These are phyloP conservation scores for Lyophyllum decastes DNA, from an alignment of 768 basidiomycete species.

Conservation along the genomic window DNA sequence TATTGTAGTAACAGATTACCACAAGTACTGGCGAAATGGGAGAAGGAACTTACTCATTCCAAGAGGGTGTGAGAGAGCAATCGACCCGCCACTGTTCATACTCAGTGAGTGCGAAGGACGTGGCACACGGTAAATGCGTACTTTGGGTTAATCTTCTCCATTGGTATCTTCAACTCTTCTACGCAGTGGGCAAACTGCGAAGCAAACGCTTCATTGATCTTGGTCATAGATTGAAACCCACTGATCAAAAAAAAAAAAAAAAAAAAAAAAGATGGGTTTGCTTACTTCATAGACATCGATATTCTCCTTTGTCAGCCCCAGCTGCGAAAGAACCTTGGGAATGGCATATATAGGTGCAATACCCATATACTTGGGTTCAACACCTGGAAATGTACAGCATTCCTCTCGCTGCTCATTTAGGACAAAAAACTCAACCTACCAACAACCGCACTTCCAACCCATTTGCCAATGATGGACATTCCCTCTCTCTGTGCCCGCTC, in stretches of 20 bases:
- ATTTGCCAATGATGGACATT: constrained; percentile 82
- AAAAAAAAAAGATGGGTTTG: background rate
- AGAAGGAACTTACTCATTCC: constrained; percentile 71
- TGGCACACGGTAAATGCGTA: constrained; percentile 32
- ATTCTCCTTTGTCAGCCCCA: constrained; percentile 69
- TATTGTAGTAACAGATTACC: constrained; percentile 27
- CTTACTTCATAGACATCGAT: constrained; percentile 75
- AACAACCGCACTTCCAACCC: constrained; percentile 73
- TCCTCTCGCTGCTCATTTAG: background rate
- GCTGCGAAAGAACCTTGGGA: constrained; percentile 62
- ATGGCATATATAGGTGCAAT: constrained; percentile 74
- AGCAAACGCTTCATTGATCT: constrained; percentile 93
- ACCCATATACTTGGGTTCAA: constrained; percentile 80
- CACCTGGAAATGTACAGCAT: constrained; percentile 43
- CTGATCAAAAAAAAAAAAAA: too few species aligned
- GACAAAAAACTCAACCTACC: constrained; percentile 42
- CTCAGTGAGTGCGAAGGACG: background rate
- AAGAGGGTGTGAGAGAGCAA: constrained; percentile 80
- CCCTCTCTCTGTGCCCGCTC: constrained; percentile 50
- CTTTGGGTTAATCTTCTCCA: constrained; percentile 87
- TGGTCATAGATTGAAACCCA: background rate
- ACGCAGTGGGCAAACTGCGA: constrained; percentile 94
- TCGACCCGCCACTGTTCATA: constrained; percentile 76
- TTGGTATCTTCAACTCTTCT: constrained; percentile 73
- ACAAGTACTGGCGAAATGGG: background rate